Evolutionary conservation across 345 rosid species (phyloP).

Genomic region (Arabidopsis arenosa): DNA sequence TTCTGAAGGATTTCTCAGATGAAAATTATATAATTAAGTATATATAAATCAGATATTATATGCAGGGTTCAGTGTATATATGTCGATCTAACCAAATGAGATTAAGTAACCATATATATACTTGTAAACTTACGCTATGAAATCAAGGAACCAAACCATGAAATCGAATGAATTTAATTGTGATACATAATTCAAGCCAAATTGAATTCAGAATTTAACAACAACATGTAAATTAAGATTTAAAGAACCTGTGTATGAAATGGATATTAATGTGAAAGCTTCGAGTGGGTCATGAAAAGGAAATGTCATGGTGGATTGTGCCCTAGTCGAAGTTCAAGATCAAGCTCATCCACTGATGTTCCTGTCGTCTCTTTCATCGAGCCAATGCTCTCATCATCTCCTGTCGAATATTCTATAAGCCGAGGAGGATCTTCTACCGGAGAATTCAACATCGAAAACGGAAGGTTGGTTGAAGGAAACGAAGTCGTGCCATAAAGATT

Average conservation of each 20-base stretch:
- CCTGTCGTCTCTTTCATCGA: conserved; percentile 45
- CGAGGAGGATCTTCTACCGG: conserved; percentile 40
- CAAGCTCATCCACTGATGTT: conserved; percentile 63
- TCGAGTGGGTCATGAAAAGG: conserved; percentile 35
- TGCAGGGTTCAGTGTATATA: conserved; percentile 1
- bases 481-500: conserved; percentile 49
- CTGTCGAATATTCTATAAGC: conserved; percentile 30
- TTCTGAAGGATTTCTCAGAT: background rate
- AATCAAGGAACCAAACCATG: conserved; percentile 27
- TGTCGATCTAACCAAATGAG: background rate
- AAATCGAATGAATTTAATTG: conserved; percentile 32
- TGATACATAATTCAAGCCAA: conserved; percentile 32
- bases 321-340: conserved; percentile 93
- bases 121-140: conserved; percentile 22
- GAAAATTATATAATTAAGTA: background rate
- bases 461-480: conserved; percentile 49
- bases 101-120: conserved; percentile 9
- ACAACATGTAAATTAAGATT: conserved; percentile 24
- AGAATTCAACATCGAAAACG: conserved; percentile 38
- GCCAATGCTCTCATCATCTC: conserved; percentile 39
- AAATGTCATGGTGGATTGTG: conserved; percentile 47
- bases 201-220: conserved; percentile 29
- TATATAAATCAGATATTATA: background rate
- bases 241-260: conserved; percentile 36
- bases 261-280: conserved; percentile 22